Base-by-base conservation (phyloP, 768 basidiomycete species). In the Boletus pseudo-olivaceus region DNA sequence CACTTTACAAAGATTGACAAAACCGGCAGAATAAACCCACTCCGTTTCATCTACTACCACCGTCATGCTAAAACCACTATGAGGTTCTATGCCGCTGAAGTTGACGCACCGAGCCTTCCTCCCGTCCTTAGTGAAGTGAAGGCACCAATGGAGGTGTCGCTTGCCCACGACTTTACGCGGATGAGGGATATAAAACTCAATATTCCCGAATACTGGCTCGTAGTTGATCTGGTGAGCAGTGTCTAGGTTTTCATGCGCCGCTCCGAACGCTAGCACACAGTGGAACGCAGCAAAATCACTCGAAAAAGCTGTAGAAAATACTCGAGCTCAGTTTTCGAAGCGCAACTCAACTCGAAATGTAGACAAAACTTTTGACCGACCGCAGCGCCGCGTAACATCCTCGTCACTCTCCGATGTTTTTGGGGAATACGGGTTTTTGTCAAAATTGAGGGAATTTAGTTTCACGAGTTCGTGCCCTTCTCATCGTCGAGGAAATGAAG, bases 31-130 rank as follows among this genome's bases (percentile, higher is more conserved):
- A 35, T 42, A 30, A 40, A 32, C 15, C 61, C 70, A 14, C 45
- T 63, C 61, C 56, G 65, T 53, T 53, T 81, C 35, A 73, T 85
- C 37, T 72, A 76, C 47, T 89, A 86, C 63, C 66, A 69, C 42
- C 78, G 81, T 12, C 85, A 87, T 37, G 65, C 75, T n/a, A 68
- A 73, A 17, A 67, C 71, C 7, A 80, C 82, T 5, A 71, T 89
- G 54, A 79, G 87, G n/a, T 89, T 86, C 58, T 85, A 90, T 60
- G 70, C 82, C 0, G 66, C 87, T 20, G 73, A 77, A 46, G 66
- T 71, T 5, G 63, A 75, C 10, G 55, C 62, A 12, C 65, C 70
- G 37, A 57, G 70, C 61, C 32, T 37, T 12, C n/a, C 51, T 48
- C 68, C 23, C 11, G 10, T 49, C 12, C 65, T 40, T 42, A 34